A percentile compares a stretch with the other conserved stretches of the same genome.
These are phyloP conservation scores for Mucor piriformis DNA, from an alignment of 371 early-diverging fungal species.

Conservation along the genomic window DNA sequence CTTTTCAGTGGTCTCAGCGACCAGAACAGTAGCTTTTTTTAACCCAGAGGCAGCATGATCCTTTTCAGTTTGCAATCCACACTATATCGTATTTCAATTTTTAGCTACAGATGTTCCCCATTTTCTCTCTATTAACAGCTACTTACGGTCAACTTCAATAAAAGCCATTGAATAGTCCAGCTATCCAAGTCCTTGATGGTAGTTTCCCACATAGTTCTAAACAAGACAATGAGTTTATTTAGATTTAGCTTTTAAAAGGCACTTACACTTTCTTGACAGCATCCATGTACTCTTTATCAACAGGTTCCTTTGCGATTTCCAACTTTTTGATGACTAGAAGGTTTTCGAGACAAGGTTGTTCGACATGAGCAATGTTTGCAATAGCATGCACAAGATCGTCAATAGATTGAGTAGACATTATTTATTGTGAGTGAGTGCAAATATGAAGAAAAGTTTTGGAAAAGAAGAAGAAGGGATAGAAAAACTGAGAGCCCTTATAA, in stretches of 20 bases:
- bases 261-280: constrained; percentile 48
- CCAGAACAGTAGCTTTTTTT: constrained; percentile 31
- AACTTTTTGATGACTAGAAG: constrained; percentile 31
- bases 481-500: too few species aligned
- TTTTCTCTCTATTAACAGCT: not conserved
- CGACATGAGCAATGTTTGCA: constrained; percentile 45
- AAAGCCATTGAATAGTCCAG: constrained; percentile 46
- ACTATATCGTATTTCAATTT: constrained; percentile 29
- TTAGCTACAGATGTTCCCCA: constrained; percentile 1
- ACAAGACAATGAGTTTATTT: not conserved
- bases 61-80: constrained; percentile 34
- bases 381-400: constrained; percentile 43
- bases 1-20: constrained; percentile 29
- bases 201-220: constrained; percentile 36
- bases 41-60: constrained; percentile 29
- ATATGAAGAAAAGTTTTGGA: too few species aligned
- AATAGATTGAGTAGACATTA: constrained; percentile 18
- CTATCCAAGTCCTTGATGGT: constrained; percentile 32
- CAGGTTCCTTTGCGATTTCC: constrained; percentile 33
- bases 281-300: constrained; percentile 34
- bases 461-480: too few species aligned
- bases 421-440: not conserved
- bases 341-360: constrained; percentile 36
- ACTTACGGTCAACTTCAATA: constrained; percentile 43
- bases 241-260: not conserved